Percentiles rank a stretch among this genome's conserved stretches.
Evolutionary conservation across 2,329 filamentous ascomycete genomes (phyloP).

Genomic region (Bipolaris bicolor): DNA sequence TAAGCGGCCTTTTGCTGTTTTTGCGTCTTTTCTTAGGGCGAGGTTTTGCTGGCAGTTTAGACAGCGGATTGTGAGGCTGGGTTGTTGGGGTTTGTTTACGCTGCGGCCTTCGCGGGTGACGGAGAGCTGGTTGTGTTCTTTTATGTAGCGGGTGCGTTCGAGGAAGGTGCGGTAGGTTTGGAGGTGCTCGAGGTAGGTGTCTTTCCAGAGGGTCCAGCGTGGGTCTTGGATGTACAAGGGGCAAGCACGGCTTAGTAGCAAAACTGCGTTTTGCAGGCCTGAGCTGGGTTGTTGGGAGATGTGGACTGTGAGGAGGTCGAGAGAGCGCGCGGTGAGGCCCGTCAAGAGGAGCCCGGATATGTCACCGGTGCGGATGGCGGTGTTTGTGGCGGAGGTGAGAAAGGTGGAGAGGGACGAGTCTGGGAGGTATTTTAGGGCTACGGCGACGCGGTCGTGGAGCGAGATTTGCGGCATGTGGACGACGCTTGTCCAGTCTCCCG

Average conservation of each 20-base stretch:
- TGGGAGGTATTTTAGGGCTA: conserved; percentile 75
- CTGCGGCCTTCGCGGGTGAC: conserved; percentile 66
- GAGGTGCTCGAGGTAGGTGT: conserved; percentile 74
- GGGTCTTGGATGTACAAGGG: conserved; percentile 79
- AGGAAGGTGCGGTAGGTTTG: conserved; percentile 73
- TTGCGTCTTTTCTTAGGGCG: conserved; percentile 46
- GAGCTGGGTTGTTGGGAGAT: conserved; percentile 68
- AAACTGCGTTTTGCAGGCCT: conserved; percentile 78
- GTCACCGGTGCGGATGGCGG: conserved; percentile 69
- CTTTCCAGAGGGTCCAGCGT: conserved; percentile 77
- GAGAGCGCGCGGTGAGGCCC: conserved; percentile 73
- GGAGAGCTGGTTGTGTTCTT: conserved; percentile 74
- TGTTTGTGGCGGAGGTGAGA: conserved; percentile 60
- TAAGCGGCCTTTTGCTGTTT: conserved; percentile 24
- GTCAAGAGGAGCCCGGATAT: conserved; percentile 80
- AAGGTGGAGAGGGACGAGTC: conserved; percentile 56
- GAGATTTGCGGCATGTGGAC: conserved; percentile 75
- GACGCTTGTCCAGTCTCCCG: conserved; percentile 76
- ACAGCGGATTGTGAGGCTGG: conserved; percentile 76
- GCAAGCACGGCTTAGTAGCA: conserved; percentile 75
- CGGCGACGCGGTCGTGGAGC: conserved; percentile 73
- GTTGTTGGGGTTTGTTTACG: conserved; percentile 66
- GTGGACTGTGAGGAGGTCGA: conserved; percentile 78
- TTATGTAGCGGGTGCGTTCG: conserved; percentile 77
- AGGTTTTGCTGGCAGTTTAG: conserved; percentile 71